Evolutionary conservation across 2,329 filamentous ascomycete species (phyloP).

Genomic region (Coleophoma crateriformis): DNA sequence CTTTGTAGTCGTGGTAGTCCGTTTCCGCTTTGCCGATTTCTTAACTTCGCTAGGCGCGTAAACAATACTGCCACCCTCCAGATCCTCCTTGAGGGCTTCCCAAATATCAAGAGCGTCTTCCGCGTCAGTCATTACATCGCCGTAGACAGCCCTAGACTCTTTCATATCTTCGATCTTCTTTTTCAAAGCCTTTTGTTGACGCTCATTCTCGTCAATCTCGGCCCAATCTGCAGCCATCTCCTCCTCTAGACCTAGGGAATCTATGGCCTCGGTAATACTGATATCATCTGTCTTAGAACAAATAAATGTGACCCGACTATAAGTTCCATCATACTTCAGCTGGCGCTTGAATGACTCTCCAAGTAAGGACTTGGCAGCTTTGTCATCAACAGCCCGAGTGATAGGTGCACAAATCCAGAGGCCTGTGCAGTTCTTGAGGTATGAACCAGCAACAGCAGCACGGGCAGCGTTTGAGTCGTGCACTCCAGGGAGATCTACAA

Average conservation of each 20-base stretch:
- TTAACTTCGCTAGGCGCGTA: slow-evolving; percentile 25
- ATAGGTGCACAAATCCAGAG: slow-evolving; percentile 61
- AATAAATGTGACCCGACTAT: slow-evolving; percentile 51
- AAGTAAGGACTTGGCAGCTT: slow-evolving; percentile 49
- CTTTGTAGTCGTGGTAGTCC: slow-evolving; percentile 8
- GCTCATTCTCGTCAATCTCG: slow-evolving; percentile 17
- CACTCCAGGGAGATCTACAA: slow-evolving; percentile 50
- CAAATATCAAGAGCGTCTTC: slow-evolving; percentile 39
- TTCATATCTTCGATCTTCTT: slow-evolving; percentile 19
- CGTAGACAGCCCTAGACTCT: slow-evolving; percentile 28
- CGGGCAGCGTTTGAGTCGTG: slow-evolving; percentile 44
- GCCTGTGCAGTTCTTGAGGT: slow-evolving; percentile 42
- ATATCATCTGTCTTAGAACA: slow-evolving; percentile 61
- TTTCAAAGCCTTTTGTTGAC: slow-evolving; percentile 11
- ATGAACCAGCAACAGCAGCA: slow-evolving; percentile 39
- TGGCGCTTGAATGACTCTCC: slow-evolving; percentile 53
- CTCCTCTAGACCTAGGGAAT: slow-evolving; percentile 31
- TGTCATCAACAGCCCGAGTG: slow-evolving; percentile 53
- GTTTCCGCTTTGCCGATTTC: slow-evolving; percentile 36
- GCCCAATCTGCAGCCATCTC: slow-evolving; percentile 30
- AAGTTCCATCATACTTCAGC: slow-evolving; percentile 51
- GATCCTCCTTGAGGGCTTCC: slow-evolving; percentile 31
- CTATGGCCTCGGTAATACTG: slow-evolving; percentile 28
- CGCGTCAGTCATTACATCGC: slow-evolving; percentile 26
- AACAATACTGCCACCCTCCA: slow-evolving; percentile 35